Conservation (phyloP, 2,329 filamentous ascomycete genomes). For the Cytospora schulzeri region DNA sequence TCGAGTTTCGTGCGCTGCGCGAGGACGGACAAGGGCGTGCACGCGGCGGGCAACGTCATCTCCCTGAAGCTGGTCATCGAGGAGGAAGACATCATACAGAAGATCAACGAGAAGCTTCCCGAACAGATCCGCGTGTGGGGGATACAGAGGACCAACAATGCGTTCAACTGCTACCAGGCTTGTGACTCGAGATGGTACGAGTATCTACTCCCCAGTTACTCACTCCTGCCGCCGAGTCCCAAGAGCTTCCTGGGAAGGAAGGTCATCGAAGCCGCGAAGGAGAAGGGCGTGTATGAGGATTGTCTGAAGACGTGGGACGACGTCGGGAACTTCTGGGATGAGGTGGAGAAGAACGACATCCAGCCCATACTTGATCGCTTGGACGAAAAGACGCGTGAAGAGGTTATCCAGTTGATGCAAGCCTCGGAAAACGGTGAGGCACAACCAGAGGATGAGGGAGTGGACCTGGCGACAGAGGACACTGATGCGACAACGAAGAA, state of each 20-base stretch:
- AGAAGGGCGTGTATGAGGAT: slow-evolving; percentile 70
- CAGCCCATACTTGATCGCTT: slow-evolving; percentile 67
- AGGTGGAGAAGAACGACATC: slow-evolving; percentile 79
- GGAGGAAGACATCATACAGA: slow-evolving; percentile 81
- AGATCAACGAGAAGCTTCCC: slow-evolving; percentile 84
- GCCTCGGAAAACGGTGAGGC: slow-evolving; percentile 34
- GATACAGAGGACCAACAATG: slow-evolving; percentile 83
- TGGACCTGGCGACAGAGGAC: background rate
- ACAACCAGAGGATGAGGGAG: slow-evolving; percentile 28
- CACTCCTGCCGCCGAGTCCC: slow-evolving; percentile 88
- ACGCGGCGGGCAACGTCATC: slow-evolving; percentile 93
- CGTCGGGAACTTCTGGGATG: slow-evolving; percentile 78
- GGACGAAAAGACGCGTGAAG: slow-evolving; percentile 63
- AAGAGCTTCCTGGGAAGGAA: slow-evolving; percentile 83
- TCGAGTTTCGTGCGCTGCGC: slow-evolving; percentile 92
- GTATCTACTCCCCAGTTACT: slow-evolving; percentile 92
- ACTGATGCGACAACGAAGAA: slow-evolving; percentile 8
- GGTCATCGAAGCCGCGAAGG: slow-evolving; percentile 74
- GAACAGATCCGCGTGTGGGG: slow-evolving; percentile 95
- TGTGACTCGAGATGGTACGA: slow-evolving; percentile 98
- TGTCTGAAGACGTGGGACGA: slow-evolving; percentile 73
- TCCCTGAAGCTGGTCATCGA: slow-evolving; percentile 95
- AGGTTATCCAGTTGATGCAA: slow-evolving; percentile 65
- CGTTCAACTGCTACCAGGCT: slow-evolving; percentile 91
- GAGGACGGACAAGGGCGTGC: slow-evolving; percentile 94